Conservation (phyloP, 2,329 filamentous ascomycete genomes). For the Lecanicillium sp. region DNA sequence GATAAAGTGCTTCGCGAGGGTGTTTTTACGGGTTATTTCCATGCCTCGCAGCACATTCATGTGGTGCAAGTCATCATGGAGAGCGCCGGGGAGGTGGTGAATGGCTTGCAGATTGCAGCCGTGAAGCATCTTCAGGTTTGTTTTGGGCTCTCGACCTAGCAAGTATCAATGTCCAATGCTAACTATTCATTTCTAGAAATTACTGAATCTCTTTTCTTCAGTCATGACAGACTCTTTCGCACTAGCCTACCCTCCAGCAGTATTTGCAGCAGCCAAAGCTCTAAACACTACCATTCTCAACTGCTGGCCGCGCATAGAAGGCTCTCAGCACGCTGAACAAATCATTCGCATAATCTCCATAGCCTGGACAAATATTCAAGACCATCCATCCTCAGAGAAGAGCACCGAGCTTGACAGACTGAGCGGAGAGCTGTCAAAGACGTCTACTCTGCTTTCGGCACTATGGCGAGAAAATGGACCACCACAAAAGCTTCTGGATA, state of each 20-base stretch:
- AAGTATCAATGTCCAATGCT: neutral
- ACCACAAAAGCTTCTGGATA: neutral
- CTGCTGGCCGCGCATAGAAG: conserved; percentile 59
- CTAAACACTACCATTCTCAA: conserved; percentile 51
- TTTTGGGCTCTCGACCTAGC: too few species aligned
- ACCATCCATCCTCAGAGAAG: conserved; percentile 15
- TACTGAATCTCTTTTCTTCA: conserved; percentile 58
- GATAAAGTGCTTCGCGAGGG: conserved; percentile 48
- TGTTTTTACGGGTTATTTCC: conserved; percentile 44
- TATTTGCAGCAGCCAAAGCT: conserved; percentile 43
- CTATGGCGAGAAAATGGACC: conserved; percentile 8
- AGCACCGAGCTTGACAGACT: conserved; percentile 15
- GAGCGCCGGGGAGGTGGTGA: conserved; percentile 40
- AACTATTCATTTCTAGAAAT: conserved; percentile 34
- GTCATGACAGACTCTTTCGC: conserved; percentile 64
- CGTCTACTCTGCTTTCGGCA: conserved; percentile 26
- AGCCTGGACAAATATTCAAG: conserved; percentile 53
- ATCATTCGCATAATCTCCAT: conserved; percentile 53
- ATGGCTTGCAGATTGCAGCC: conserved; percentile 50
- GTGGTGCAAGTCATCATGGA: conserved; percentile 50
- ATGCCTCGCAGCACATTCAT: conserved; percentile 48
- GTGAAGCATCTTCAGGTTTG: conserved; percentile 60
- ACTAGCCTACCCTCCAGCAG: conserved; percentile 40
- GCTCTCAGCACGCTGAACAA: conserved; percentile 48
- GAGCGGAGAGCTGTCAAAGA: conserved; percentile 21